phyloP scores from a whole-genome alignment of 148 eudicot genomes.

The Rhododendron mucronatum region DNA sequence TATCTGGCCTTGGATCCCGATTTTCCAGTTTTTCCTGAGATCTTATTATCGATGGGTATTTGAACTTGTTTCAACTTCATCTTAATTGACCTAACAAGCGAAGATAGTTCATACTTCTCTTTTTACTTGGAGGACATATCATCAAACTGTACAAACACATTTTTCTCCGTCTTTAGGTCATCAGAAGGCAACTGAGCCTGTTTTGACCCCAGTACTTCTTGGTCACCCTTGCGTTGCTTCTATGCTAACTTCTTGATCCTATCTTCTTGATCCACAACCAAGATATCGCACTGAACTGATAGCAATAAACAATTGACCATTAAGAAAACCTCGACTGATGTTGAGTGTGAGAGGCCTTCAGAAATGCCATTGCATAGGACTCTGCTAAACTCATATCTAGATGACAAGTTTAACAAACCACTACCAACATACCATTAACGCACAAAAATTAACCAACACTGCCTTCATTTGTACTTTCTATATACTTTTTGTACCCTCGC shows the following conservation, averaged over 20 bases:
- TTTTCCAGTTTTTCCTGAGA: conserved; percentile 17
- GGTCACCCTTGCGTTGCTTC: conserved; percentile 35
- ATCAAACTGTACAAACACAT: conserved; percentile 12
- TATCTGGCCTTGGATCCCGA: neutral
- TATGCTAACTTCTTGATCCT: conserved; percentile 22
- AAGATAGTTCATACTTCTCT: conserved; percentile 62
- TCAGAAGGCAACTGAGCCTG: conserved; percentile 11
- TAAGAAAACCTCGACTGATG: neutral
- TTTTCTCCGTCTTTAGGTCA: conserved; percentile 12
- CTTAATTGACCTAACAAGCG: conserved; percentile 64
- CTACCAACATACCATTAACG: neutral
- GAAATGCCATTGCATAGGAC: neutral
- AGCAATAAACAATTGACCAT: neutral
- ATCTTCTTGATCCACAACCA: neutral
- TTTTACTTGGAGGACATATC: conserved; percentile 22
- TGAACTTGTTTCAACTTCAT: conserved; percentile 66
- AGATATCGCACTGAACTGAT: neutral
- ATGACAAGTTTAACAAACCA: neutral
- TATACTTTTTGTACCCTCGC: neutral
- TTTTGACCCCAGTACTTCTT: conserved; percentile 19
- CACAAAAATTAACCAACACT: neutral
- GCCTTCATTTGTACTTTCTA: neutral
- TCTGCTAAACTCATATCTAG: neutral
- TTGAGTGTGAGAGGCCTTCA: neutral
- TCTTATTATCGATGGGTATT: conserved; percentile 27